phyloP scores from a whole-genome alignment of 768 basidiomycete species.

The Lactarius vividus region DNA sequence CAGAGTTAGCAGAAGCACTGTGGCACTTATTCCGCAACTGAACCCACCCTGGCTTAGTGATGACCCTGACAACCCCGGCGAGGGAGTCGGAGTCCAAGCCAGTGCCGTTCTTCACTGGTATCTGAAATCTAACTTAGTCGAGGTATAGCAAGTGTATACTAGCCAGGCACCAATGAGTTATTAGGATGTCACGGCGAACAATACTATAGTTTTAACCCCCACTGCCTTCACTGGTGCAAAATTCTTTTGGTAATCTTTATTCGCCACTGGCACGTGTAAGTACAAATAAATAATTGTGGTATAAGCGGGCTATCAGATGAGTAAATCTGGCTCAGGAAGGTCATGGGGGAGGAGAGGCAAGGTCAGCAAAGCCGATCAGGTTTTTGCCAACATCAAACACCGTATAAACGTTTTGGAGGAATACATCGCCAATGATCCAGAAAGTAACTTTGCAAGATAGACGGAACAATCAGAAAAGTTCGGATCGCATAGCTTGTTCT shows the following conservation, averaged over 20 bases:
- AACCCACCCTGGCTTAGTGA: no score
- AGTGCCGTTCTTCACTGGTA: no score
- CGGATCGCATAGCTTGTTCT: neutral
- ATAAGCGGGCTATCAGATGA: neutral
- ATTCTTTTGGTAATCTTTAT: no score
- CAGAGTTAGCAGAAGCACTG: no score
- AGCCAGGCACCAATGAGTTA: neutral
- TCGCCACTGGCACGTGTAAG: neutral
- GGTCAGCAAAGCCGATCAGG: slow-evolving; percentile 10
- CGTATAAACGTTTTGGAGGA: slow-evolving; percentile 6
- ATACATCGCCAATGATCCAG: slow-evolving; percentile 13
- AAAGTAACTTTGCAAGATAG: neutral
- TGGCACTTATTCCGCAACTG: neutral
- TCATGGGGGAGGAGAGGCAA: neutral
- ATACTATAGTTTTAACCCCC: neutral
- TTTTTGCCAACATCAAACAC: slow-evolving; percentile 6
- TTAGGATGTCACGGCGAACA: neutral
- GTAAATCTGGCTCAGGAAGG: neutral
- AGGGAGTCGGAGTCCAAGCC: neutral
- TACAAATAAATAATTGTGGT: neutral
- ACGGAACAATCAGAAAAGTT: neutral
- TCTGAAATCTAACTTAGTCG: neutral
- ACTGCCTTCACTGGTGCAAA: no score
- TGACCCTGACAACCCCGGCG: no score
- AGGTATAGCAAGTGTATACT: neutral